Conservation (phyloP, 2,329 filamentous ascomycete genomes). For the Penicillium crustosum region DNA sequence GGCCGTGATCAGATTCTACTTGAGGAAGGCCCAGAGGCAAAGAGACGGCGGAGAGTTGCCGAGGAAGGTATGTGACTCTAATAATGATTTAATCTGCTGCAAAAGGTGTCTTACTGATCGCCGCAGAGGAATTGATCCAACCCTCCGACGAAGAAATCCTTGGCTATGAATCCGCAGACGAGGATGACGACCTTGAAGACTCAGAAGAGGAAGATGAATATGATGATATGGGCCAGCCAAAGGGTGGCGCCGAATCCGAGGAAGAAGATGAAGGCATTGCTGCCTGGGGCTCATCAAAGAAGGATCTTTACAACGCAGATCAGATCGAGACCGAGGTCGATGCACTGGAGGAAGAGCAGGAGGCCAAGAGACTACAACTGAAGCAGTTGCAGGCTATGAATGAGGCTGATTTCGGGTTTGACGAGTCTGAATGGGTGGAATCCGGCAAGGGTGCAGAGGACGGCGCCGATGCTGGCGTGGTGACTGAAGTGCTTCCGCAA, state of each 20-base stretch:
- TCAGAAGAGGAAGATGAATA: constrained; percentile 45
- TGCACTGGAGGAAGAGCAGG: constrained; percentile 86
- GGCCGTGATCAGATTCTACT: constrained; percentile 83
- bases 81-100: not conserved
- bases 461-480: constrained; percentile 55
- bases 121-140: constrained; percentile 57
- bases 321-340: constrained; percentile 67
- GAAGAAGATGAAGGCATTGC: constrained; percentile 58
- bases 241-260: constrained; percentile 27
- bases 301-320: constrained; percentile 93
- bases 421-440: constrained; percentile 80
- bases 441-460: constrained; percentile 49
- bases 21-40: constrained; percentile 75
- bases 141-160: constrained; percentile 64
- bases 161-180: constrained; percentile 43
- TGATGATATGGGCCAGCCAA: constrained; percentile 28
- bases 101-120: constrained; percentile 17
- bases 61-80: constrained; percentile 59
- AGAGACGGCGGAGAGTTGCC: constrained; percentile 68
- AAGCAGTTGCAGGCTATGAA: constrained; percentile 88
- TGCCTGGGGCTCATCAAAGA: constrained; percentile 84
- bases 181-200: constrained; percentile 35
- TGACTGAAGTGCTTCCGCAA: constrained; percentile 84
- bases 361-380: constrained; percentile 82
- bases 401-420: constrained; percentile 90